These are phyloP conservation scores for Phytophthora niederhauseri DNA, from an alignment of 352 stramenopile species.

Conservation along the genomic window DNA sequence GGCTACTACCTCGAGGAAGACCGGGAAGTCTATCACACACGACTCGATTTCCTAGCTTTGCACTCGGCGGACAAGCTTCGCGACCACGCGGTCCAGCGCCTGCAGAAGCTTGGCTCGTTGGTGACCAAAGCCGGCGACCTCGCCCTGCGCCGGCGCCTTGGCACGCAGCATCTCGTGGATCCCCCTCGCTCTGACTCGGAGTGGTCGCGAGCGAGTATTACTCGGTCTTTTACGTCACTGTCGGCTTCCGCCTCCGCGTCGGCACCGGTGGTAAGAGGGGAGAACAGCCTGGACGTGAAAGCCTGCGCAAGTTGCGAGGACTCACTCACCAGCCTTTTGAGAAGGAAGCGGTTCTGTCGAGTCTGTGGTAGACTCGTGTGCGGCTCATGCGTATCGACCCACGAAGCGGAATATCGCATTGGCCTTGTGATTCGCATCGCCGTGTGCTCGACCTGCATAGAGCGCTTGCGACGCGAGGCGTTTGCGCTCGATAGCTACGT, in stretches of 20 bases:
- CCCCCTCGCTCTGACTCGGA: not conserved
- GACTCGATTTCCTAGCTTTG: slow-evolving; percentile 28
- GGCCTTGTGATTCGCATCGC: slow-evolving; percentile 10
- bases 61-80: slow-evolving; percentile 13
- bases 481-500: slow-evolving; percentile 7
- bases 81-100: slow-evolving; percentile 18
- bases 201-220: not conserved
- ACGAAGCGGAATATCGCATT: slow-evolving; percentile 19
- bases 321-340: slow-evolving; percentile 17
- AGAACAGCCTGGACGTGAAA: not conserved
- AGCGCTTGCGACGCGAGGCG: slow-evolving; percentile 1
- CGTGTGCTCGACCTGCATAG: slow-evolving; percentile 15
- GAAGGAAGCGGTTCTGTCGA: slow-evolving; percentile 17
- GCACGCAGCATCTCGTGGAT: slow-evolving; percentile 3
- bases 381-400: slow-evolving; percentile 4
- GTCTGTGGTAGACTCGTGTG: slow-evolving; percentile 10
- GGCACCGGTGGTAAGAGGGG: not conserved
- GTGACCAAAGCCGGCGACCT: slow-evolving; percentile 22
- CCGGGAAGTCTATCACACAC: slow-evolving; percentile 15
- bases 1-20: slow-evolving; percentile 35
- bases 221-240: slow-evolving; percentile 13
- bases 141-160: slow-evolving; percentile 27
- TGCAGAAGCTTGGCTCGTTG: slow-evolving; percentile 2
- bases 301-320: slow-evolving; percentile 16
- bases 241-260: slow-evolving; percentile 2